These are phyloP conservation scores for Avena sativa DNA, from an alignment of 176 grass and related monocot species.

Conservation along the genomic window DNA sequence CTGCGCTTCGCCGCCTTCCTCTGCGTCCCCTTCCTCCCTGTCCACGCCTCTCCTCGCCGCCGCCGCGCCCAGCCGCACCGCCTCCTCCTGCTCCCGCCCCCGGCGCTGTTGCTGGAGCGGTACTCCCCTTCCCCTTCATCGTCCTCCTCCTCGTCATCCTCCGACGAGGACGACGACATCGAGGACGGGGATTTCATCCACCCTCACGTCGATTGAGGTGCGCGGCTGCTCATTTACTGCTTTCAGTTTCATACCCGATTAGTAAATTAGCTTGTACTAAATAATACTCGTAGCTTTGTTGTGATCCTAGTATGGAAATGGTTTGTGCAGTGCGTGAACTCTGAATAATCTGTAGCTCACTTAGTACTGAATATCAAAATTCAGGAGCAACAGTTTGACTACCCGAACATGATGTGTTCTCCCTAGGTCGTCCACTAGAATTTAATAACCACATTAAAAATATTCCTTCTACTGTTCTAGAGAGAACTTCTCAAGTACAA, in stretches of 20 bases:
- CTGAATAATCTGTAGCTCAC: neutral
- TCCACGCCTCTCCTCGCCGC: slow-evolving; percentile 2
- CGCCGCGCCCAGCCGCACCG: neutral
- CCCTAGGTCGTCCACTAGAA: neutral
- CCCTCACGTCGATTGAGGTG: slow-evolving; percentile 56
- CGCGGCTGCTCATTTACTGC: neutral
- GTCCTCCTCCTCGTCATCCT: slow-evolving; percentile 33
- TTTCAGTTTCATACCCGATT: neutral
- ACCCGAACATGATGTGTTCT: neutral
- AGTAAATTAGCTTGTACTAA: neutral
- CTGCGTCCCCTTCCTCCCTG: slow-evolving; percentile 63
- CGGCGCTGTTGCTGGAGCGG: neutral
- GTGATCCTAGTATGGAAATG: neutral
- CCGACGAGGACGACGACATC: slow-evolving; percentile 8
- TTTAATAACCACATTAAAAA: neutral
- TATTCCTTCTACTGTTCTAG: neutral
- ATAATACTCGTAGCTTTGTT: neutral
- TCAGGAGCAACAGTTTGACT: neutral
- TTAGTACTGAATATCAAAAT: neutral
- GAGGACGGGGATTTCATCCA: neutral
- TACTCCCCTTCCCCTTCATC: slow-evolving; percentile 33
- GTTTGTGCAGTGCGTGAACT: neutral
- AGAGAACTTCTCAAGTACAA: neutral
- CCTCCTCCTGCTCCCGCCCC: slow-evolving; percentile 29
- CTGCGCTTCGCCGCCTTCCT: slow-evolving; percentile 77